Conservation (phyloP, 2,329 filamentous ascomycete species). For the Berkeleyomyces rouxiae region DNA sequence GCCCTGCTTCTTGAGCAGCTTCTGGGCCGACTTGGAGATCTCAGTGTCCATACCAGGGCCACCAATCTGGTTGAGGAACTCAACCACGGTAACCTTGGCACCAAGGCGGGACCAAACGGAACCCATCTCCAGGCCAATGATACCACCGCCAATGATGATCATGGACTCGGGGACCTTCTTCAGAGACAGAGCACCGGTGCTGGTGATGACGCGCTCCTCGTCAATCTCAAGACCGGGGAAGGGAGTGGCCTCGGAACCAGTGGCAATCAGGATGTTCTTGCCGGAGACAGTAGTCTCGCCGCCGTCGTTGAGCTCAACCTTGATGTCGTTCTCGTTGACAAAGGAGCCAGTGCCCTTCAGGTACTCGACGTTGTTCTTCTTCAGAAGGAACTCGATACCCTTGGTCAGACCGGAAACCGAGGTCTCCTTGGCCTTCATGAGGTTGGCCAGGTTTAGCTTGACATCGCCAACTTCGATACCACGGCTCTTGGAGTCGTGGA, state of each 20-base stretch:
- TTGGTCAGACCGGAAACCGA: constrained; percentile 83
- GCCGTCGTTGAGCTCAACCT: constrained; percentile 77
- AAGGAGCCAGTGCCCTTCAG: constrained; percentile 86
- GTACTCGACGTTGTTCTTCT: constrained; percentile 99
- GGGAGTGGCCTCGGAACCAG: constrained; percentile 84
- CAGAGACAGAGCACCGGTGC: constrained; percentile 82
- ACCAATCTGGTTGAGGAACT: constrained; percentile 91
- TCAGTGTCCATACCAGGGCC: constrained; percentile 95
- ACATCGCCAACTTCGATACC: constrained; percentile 96
- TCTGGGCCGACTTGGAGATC: constrained; percentile 79
- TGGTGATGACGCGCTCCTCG: constrained; percentile 93
- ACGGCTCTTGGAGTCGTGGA: constrained; percentile 92
- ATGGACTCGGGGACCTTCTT: constrained; percentile 88
- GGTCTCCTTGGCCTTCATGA: constrained; percentile 98
- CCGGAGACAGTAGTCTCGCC: constrained; percentile 73
- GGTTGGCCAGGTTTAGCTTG: constrained; percentile 81
- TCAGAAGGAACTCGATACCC: constrained; percentile 93
- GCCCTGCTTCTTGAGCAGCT: constrained; percentile 88
- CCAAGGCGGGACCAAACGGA: constrained; percentile 95
- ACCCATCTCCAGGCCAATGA: constrained; percentile 96
- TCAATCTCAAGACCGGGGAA: constrained; percentile 94
- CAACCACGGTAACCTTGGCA: constrained; percentile 87
- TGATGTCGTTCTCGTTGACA: constrained; percentile 76
- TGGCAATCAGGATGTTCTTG: constrained; percentile 98
- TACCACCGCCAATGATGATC: constrained; percentile 94